A percentile compares a stretch with the other conserved stretches of the same genome.
Evolutionary conservation across 306 rosid genomes (phyloP).

Genomic region (Cicer arietinum): DNA sequence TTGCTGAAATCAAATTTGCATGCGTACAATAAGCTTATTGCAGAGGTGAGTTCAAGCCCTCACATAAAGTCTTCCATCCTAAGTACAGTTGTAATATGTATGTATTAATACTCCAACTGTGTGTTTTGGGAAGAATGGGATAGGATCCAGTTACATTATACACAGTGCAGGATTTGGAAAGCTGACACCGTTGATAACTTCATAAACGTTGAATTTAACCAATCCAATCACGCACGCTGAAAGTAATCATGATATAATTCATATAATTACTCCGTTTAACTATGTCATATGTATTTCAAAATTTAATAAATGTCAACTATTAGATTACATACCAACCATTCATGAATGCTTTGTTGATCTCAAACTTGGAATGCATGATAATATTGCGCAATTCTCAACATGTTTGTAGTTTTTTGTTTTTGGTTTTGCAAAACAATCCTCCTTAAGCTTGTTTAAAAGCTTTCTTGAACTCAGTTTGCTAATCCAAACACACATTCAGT

Average conservation of each 20-base stretch:
- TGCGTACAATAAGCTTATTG: slow-evolving; percentile 69
- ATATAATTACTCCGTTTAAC: slow-evolving; percentile 27
- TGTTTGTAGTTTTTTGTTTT: not conserved
- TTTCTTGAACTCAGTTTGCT: slow-evolving; percentile 3
- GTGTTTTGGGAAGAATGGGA: not conserved
- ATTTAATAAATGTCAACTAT: not conserved
- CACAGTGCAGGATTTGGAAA: not conserved
- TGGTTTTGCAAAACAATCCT: not conserved
- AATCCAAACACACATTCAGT: slow-evolving; percentile 11
- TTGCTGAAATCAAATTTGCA: slow-evolving; percentile 71
- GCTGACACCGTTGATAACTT: slow-evolving; percentile 18
- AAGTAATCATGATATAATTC: slow-evolving; percentile 11
- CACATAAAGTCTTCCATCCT: not conserved
- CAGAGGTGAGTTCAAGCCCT: slow-evolving; percentile 68
- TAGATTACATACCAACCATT: not conserved
- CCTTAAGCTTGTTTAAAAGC: slow-evolving; percentile 7
- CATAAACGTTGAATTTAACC: slow-evolving; percentile 15
- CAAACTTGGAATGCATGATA: slow-evolving; percentile 21
- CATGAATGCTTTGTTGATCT: slow-evolving; percentile 9
- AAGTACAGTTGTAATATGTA: slow-evolving; percentile 20
- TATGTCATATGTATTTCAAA: slow-evolving; percentile 10
- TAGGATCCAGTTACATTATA: slow-evolving; percentile 10
- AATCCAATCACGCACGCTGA: slow-evolving; percentile 7
- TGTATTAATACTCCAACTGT: not conserved
- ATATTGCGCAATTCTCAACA: not conserved